Evolutionary conservation across 2,329 filamentous ascomycete genomes (phyloP).

Genomic region (Thelonectria olida): DNA sequence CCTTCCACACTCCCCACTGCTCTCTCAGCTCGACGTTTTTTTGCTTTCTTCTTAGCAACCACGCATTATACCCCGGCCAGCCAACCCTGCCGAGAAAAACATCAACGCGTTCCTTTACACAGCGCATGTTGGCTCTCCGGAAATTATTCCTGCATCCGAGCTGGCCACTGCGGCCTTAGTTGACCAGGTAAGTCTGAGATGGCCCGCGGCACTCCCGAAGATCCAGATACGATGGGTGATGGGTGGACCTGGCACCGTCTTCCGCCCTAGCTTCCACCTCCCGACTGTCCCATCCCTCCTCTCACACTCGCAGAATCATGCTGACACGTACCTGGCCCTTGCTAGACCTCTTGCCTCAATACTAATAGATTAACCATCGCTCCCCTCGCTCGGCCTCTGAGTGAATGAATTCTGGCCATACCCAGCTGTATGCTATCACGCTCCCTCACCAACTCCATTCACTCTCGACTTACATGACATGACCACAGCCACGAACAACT

Average conservation of each 20-base stretch:
- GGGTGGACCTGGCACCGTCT: conserved; percentile 35
- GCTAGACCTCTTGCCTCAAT: conserved; percentile 37
- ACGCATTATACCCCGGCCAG: conserved; percentile 32
- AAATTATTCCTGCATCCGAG: conserved; percentile 42
- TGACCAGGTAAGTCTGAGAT: conserved; percentile 41
- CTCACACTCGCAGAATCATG: conserved; percentile 31
- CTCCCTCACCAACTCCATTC: conserved; percentile 34
- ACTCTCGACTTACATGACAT: conserved; percentile 37
- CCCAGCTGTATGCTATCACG: conserved; percentile 59
- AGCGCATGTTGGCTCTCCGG: conserved; percentile 39
- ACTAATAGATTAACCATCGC: conserved; percentile 37
- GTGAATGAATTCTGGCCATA: conserved; percentile 61
- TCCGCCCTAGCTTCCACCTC: conserved; percentile 35
- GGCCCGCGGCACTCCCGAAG: conserved; percentile 43
- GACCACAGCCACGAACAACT: conserved; percentile 41
- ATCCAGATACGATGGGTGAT: conserved; percentile 41
- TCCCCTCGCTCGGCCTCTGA: conserved; percentile 30
- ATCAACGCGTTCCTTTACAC: conserved; percentile 35
- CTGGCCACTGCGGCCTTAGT: conserved; percentile 43
- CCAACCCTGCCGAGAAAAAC: conserved; percentile 22
- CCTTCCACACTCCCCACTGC: conserved; percentile 21
- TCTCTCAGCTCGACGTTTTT: conserved; percentile 26
- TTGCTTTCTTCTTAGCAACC: conserved; percentile 27
- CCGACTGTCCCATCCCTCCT: conserved; percentile 25
- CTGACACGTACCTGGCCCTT: conserved; percentile 37